These are phyloP conservation scores for Penicillium brevicompactum DNA, from an alignment of 2,329 filamentous ascomycete genomes.

Conservation along the genomic window DNA sequence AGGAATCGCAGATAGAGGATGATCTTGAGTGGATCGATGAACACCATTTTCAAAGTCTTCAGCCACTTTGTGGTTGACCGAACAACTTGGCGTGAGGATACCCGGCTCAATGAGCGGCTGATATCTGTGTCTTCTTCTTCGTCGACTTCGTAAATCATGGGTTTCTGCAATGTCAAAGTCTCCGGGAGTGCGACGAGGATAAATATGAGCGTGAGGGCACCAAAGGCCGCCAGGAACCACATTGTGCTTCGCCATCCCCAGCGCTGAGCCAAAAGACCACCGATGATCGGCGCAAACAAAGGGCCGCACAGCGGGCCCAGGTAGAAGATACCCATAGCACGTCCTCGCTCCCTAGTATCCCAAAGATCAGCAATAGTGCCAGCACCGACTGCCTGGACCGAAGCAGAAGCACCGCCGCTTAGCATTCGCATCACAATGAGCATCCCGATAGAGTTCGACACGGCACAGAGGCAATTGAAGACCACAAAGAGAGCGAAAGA, in stretches of 20 bases:
- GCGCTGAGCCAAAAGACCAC: conserved; percentile 68
- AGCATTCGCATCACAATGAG: conserved; percentile 75
- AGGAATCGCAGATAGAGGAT: conserved; percentile 73
- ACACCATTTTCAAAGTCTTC: conserved; percentile 58
- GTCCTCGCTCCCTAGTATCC: conserved; percentile 70
- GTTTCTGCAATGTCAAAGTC: conserved; percentile 35
- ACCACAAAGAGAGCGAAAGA: conserved; percentile 73
- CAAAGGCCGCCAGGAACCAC: conserved; percentile 76
- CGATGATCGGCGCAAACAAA: conserved; percentile 73
- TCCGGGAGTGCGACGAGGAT: conserved; percentile 50
- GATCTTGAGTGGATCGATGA: conserved; percentile 73
- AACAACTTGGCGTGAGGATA: conserved; percentile 65
- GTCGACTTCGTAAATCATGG: conserved; percentile 32
- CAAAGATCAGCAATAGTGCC: conserved; percentile 83
- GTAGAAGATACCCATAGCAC: conserved; percentile 83
- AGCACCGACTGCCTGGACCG: conserved; percentile 79
- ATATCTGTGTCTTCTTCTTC: conserved; percentile 24
- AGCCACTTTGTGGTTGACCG: conserved; percentile 58
- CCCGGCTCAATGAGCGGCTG: conserved; percentile 48
- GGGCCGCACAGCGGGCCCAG: conserved; percentile 76
- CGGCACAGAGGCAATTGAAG: conserved; percentile 69
- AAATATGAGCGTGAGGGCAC: conserved; percentile 49
- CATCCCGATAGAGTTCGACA: conserved; percentile 72
- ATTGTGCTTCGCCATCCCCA: conserved; percentile 76
- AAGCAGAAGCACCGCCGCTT: conserved; percentile 74